phyloP scores from a whole-genome alignment of 1,284 basidiomycete species.

The Takashimella koratensis region DNA sequence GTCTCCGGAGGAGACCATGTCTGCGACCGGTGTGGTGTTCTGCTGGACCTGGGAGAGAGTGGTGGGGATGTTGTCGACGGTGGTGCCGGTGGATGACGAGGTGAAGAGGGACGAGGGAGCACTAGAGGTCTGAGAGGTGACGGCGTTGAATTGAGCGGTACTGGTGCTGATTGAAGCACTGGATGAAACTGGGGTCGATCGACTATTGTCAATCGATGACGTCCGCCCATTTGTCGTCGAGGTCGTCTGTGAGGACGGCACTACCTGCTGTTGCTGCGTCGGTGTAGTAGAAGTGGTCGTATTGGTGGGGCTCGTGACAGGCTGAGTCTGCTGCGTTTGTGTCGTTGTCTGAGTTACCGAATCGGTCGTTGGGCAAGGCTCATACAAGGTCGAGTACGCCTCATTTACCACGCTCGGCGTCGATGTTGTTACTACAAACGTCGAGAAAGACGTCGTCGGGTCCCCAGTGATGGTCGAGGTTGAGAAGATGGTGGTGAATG shows the following conservation, averaged over 20 bases:
- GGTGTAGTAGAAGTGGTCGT: background rate
- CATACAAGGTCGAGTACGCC: background rate
- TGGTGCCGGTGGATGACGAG: background rate
- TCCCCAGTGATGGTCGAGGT: background rate
- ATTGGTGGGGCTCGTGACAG: background rate
- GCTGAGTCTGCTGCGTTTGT: background rate
- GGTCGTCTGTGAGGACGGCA: background rate
- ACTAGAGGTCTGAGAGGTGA: background rate
- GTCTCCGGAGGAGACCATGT: background rate
- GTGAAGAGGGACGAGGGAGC: background rate
- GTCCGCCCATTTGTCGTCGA: too few species aligned
- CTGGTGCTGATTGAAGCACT: too few species aligned
- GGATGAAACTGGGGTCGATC: too few species aligned
- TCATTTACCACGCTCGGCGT: background rate
- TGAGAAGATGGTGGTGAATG: background rate
- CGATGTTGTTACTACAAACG: background rate
- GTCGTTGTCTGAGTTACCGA: background rate
- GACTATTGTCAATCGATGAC: too few species aligned
- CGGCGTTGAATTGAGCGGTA: too few species aligned
- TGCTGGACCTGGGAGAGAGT: background rate
- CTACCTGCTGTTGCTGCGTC: background rate
- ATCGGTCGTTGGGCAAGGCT: background rate
- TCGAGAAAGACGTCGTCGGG: background rate
- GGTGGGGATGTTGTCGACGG: background rate
- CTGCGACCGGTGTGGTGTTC: background rate